Base-by-base conservation (phyloP, 192 early-diverging fungal genomes). In the Coemansia sp. region DNA sequence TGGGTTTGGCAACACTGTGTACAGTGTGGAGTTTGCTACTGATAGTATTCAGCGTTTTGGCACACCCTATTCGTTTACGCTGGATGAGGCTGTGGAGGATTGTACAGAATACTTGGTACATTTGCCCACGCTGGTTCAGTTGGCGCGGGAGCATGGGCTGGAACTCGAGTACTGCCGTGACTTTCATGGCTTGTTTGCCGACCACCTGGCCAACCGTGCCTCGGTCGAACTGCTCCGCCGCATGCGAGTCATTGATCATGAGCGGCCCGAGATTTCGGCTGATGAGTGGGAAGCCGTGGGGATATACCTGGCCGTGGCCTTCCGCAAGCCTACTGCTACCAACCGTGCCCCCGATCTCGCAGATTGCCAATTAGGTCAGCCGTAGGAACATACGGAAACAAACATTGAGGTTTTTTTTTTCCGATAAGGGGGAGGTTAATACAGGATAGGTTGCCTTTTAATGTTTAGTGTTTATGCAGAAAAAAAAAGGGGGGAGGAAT, bases 271-370 rank as follows among this genome's bases (percentile, higher is more conserved):
- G 22, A 82, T 97, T 27, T 80, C 83, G 1, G 49, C 59, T 0
- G 92, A 91, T 25, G 90, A 99, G 56, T 99, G 96, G 96, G 93
- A 97, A 44, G 90, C 87, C 3, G 80, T 85, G 16, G 87, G 88
- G 58, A 76, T 74, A 32, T 72, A 51, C 33, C 18, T 61, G 31
- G 60, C 59, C 9, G 55, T 70, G 3, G 67, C 47, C 2, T 66
- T 70, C 19, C 49, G 49, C 27, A 51, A 51, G 29, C 4, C 16
- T 3, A 41, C n/a, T n/a, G n/a, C n/a, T n/a, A n/a, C n/a, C n/a
- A n/a, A n/a, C n/a, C n/a, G n/a, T n/a, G n/a, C n/a, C n/a, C n/a
- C n/a, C n/a, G n/a, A n/a, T n/a, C n/a, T n/a, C n/a, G n/a, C n/a
- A n/a, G n/a, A n/a, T n/a, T n/a, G n/a, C n/a, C n/a, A n/a, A n/a